These are phyloP conservation scores for Botrytis squamosa DNA, from an alignment of 2,329 filamentous ascomycete genomes.

Conservation along the genomic window DNA sequence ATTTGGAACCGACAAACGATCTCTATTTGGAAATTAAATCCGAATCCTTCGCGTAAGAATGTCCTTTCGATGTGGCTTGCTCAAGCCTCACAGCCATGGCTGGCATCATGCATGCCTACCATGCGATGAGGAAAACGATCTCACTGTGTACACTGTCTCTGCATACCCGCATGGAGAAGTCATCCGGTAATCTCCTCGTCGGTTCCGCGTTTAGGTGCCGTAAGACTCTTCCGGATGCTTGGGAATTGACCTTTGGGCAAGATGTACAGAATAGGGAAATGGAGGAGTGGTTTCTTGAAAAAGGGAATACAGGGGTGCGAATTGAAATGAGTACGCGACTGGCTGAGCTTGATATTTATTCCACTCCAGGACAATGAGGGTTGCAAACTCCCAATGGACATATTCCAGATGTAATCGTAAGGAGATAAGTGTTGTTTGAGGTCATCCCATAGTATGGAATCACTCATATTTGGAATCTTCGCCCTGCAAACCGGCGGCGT, in stretches of 20 bases:
- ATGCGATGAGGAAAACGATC: conserved; percentile 13
- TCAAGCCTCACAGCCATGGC: conserved; percentile 12
- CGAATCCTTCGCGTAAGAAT: neutral
- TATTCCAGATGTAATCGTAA: neutral
- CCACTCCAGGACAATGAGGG: neutral
- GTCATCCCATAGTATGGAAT: neutral
- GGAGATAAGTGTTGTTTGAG: neutral
- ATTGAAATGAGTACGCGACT: neutral
- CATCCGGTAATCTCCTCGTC: neutral
- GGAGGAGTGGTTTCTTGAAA: neutral
- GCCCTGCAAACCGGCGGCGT: neutral
- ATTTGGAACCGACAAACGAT: neutral
- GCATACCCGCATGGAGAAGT: neutral
- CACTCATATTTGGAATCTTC: neutral
- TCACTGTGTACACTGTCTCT: neutral
- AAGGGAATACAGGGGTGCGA: neutral
- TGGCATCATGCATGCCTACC: neutral
- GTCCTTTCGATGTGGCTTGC: conserved; percentile 16
- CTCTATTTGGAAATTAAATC: neutral
- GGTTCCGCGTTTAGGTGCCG: neutral
- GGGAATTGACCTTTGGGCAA: neutral
- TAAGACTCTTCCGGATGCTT: conserved; percentile 6
- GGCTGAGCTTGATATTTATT: neutral
- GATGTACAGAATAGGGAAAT: neutral
- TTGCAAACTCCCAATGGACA: neutral